phyloP scores from a whole-genome alignment of 768 basidiomycete genomes.

The Dacryopinax spathularia region DNA sequence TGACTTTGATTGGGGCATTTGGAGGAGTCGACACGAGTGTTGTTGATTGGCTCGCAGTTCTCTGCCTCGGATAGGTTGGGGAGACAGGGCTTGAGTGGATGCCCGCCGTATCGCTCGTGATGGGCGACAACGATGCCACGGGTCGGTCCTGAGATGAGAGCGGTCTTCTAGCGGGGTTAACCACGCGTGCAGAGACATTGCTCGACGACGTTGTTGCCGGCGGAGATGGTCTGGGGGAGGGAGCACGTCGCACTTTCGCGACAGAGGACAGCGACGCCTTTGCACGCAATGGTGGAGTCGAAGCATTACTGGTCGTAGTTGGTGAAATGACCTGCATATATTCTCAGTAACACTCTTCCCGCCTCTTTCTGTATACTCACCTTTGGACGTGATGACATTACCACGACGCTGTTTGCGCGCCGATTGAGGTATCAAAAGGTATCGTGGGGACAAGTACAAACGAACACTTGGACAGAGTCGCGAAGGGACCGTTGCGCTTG shows the following conservation, averaged over 20 bases:
- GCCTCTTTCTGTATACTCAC: background rate
- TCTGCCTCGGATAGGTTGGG: background rate
- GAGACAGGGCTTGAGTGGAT: background rate
- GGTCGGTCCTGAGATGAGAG: background rate
- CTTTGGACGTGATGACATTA: conserved; percentile 4
- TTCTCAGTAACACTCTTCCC: background rate
- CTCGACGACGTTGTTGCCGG: background rate
- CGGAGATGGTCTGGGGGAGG: background rate
- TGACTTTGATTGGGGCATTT: background rate
- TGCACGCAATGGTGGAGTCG: background rate
- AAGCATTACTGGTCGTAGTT: background rate
- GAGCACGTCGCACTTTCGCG: background rate
- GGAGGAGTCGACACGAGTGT: background rate
- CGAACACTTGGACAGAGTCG: background rate
- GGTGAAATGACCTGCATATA: background rate
- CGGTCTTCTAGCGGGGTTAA: background rate
- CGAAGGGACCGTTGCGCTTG: background rate
- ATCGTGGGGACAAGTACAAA: background rate
- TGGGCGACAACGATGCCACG: background rate
- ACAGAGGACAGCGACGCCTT: background rate
- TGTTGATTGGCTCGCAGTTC: background rate
- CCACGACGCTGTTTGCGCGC: background rate
- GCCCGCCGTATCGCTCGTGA: background rate
- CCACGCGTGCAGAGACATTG: background rate
- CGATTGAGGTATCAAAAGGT: background rate